A percentile compares a stretch with the other conserved stretches of the same genome.
These are phyloP conservation scores for Kluyveromyces sp. DNA, from an alignment of 1,139 yeast species.

Conservation along the genomic window DNA sequence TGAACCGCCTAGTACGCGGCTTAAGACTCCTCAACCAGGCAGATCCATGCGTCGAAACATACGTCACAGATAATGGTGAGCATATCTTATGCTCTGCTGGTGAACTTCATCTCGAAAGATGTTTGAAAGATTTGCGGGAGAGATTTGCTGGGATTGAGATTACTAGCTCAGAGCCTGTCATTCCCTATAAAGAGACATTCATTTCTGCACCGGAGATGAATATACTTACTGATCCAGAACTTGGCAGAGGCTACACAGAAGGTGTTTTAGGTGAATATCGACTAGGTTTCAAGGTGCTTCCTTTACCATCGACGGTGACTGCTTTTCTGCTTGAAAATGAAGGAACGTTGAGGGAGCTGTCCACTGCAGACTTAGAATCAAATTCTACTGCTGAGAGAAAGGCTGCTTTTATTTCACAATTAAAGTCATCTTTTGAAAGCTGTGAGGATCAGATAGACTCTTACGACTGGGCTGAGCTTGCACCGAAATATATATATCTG, in stretches of 20 bases:
- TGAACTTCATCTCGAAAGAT: slow-evolving; percentile 85
- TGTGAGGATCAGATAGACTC: slow-evolving; percentile 20
- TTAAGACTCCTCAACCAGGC: slow-evolving; percentile 73
- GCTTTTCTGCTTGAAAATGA: slow-evolving; percentile 47
- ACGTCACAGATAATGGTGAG: slow-evolving; percentile 83
- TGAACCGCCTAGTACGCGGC: slow-evolving; percentile 71
- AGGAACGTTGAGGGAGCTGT: slow-evolving; percentile 33
- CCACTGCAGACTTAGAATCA: slow-evolving; percentile 19
- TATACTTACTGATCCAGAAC: slow-evolving; percentile 35
- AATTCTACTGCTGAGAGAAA: slow-evolving; percentile 21
- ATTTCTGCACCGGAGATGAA: slow-evolving; percentile 42
- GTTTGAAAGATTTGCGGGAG: slow-evolving; percentile 80
- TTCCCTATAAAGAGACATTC: slow-evolving; percentile 89
- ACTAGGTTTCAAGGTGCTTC: slow-evolving; percentile 43
- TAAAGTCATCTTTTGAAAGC: slow-evolving; percentile 34
- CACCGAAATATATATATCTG: slow-evolving; percentile 34
- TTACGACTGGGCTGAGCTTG: slow-evolving; percentile 13
- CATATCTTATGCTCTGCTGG: slow-evolving; percentile 93
- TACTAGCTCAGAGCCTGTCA: slow-evolving; percentile 82
- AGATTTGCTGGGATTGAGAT: slow-evolving; percentile 91
- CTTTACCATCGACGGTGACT: slow-evolving; percentile 49
- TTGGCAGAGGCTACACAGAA: slow-evolving; percentile 39
- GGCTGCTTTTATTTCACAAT: slow-evolving; percentile 31
- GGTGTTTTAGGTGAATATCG: slow-evolving; percentile 45
- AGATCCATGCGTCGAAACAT: slow-evolving; percentile 88